Evolutionary conservation across 2,329 filamentous ascomycete species (phyloP), one percentile per base, ranked within the genome.

Genomic region (Colletotrichum cereale): DNA sequence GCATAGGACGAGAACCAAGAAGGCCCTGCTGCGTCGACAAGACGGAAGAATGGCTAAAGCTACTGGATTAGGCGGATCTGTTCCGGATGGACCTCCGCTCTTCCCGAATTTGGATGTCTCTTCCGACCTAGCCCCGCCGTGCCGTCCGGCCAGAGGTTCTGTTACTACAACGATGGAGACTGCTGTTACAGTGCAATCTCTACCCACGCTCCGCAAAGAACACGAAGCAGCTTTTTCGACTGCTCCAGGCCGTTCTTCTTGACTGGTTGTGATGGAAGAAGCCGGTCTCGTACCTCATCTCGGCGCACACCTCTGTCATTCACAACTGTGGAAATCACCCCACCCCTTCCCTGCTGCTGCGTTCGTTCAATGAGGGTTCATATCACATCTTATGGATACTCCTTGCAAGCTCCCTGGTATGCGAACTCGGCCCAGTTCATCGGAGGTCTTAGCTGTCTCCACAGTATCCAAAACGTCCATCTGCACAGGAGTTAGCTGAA

Each of bases 31-130:
- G 44, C 36, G 42, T 52, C 52, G 31, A 42, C 26, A 38, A 52
- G 36, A 47, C 55, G 44, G 47, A 34, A 11, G 29, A 40, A n/a
- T n/a, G 53, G 62, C 26, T 40, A 62, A 52, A 67, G 44, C 68
- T 71, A 42, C 57, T 52, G 18, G 12, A 44, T 63, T 62, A 36
- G 68, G 68, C 57, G 68, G 64, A 63, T 62, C 34, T 67, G 16
- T 31, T 67, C 68, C 68, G 68, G 57, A 67, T 67, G 31, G 40
- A 16, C 64, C 68, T 62, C 68, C 68, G 57, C 26, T 29, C 47
- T 67, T n/a, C 57, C 68, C 64, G 64, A 18, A 67, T 67, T 67
- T 36, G 57, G 68, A 44, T 44, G 64, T 58, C 56, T 71, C n/a
- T 10, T 67, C 68, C 68, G 64, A 58, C 34, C 8, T n/a, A 48